Base-by-base conservation (phyloP, 768 basidiomycete species). In the Amylocystis lapponica region DNA sequence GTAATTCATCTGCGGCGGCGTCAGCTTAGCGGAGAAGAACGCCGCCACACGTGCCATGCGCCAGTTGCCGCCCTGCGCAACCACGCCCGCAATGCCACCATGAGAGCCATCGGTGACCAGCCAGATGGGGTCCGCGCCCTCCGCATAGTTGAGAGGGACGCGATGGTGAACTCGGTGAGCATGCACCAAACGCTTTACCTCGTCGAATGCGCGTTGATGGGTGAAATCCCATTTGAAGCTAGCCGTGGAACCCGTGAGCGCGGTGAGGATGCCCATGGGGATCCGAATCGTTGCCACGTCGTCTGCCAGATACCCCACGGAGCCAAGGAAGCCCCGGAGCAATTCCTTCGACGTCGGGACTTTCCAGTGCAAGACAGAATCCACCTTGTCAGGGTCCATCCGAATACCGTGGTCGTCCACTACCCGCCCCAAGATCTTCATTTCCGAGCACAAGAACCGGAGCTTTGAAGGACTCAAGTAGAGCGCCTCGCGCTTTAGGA, bases 341-440 rank as follows among this genome's bases (percentile, higher is more conserved):
- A 66, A 47, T 16, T 63, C 65, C 0, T 58, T 54, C 19, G 59
- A 66, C 0, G 55, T 57, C 0, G 60, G 61, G 0, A 38, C 38
- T 39, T 61, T 61, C 60, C 61, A 62, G 26, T 63, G 62, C 0
- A 57, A 0, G 0, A 74, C 55, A 0, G 48, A 41, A 23, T 72
- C 65, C 0, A 76, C 69, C 34, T 75, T 76, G 16, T 66, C 50
- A 0, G 68, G 68, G 29, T 75, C 70, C 68, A 74, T 72, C 0
- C 39, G 37, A 17, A 76, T 70, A 0, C 72, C 69, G 0, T 62
- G n/a, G 14, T 66, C 56, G 16, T 64, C 59, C 1, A 76, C 44
- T 0, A 71, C 45, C 0, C 56, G 57, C 0, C 71, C 70, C 0
- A 72, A 45, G 16, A 56, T 34, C 21, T 53, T 55, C 42, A 60